Base-by-base conservation (phyloP, 169 alveolate species). In the Plasmodium malariae region DNA sequence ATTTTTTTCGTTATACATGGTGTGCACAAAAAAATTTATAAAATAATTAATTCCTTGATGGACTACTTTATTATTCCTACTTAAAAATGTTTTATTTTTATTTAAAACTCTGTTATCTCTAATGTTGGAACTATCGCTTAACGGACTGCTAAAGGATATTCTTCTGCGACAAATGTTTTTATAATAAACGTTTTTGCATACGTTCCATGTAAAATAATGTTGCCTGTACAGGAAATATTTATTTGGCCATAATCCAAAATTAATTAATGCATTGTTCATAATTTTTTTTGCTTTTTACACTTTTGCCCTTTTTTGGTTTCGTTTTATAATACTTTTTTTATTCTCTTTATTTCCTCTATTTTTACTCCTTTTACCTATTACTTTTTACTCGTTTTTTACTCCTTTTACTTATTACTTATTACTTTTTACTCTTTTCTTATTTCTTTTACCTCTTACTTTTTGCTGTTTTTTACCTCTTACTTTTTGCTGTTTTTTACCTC, bases 351-450 rank as follows among this genome's bases (percentile, higher is more conserved):
- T 74, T 60, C 28, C 43, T 49, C 34, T 80, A 0, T 59, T 48
- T 34, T 80, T 59, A 12, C 65, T 80, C 48, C n/a, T 80, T 62
- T 36, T 80, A n/a, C n/a, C n/a, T n/a, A n/a, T n/a, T n/a, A n/a
- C n/a, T n/a, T n/a, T n/a, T n/a, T n/a, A n/a, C n/a, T n/a, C n/a
- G n/a, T n/a, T n/a, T n/a, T n/a, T n/a, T n/a, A n/a, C n/a, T n/a
- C n/a, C n/a, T n/a, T n/a, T n/a, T n/a, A n/a, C n/a, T n/a, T n/a
- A n/a, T n/a, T n/a, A n/a, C n/a, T n/a, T n/a, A n/a, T n/a, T n/a
- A n/a, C n/a, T n/a, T n/a, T n/a, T n/a, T n/a, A n/a, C n/a, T n/a
- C n/a, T n/a, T n/a, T n/a, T n/a, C n/a, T n/a, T n/a, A n/a, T n/a
- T n/a, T n/a, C n/a, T n/a, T n/a, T n/a, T n/a, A n/a, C n/a, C n/a